These are phyloP conservation scores for Trichoderma lentiforme DNA, from an alignment of 2,329 filamentous ascomycete genomes.

Conservation along the genomic window DNA sequence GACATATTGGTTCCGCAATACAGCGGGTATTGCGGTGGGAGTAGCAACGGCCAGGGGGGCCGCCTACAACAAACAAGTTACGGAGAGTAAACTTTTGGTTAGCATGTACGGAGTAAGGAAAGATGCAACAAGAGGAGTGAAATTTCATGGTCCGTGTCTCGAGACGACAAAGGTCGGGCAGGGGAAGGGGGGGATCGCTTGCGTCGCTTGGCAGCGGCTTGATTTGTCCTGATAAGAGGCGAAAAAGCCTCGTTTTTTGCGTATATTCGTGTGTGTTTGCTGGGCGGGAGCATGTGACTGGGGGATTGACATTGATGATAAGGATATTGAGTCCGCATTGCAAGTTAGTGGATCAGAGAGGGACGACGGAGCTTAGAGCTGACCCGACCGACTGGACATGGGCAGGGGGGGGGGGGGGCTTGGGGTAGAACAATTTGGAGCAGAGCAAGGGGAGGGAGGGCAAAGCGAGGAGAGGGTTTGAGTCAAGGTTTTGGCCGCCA, in stretches of 20 bases:
- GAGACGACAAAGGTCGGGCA: not conserved
- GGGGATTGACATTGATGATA: not conserved
- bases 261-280: not conserved
- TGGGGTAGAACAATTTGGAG: not conserved
- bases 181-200: not conserved
- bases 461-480: not conserved
- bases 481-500: not conserved
- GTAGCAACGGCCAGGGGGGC: not conserved
- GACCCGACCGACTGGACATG: constrained; percentile 12
- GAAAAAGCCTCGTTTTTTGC: not conserved
- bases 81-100: not conserved
- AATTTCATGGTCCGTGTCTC: not conserved
- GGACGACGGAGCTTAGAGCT: not conserved
- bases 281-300: not conserved
- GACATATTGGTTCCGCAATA: not conserved
- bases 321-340: not conserved
- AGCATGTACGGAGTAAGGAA: not conserved
- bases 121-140: not conserved
- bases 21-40: not conserved
- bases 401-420: not conserved
- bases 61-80: not conserved
- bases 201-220: not conserved
- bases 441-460: not conserved
- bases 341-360: not conserved
- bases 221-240: not conserved